Base-by-base conservation (phyloP, 2,329 filamentous ascomycete species). In the Apiospora malaysiana region DNA sequence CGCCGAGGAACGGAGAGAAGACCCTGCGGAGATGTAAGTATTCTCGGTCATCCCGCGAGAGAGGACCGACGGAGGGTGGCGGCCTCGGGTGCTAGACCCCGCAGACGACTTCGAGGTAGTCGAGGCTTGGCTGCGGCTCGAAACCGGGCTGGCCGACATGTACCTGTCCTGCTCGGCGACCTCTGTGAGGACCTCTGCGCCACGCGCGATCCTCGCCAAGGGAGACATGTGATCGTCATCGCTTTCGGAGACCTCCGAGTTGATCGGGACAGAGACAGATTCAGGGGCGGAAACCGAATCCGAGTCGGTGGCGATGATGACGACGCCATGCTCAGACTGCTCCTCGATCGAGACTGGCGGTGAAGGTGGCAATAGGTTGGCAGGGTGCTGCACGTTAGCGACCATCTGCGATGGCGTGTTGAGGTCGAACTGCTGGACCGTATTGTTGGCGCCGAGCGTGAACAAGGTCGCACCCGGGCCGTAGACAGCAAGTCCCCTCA, bases 391-490 rank as follows among this genome's bases (percentile, higher is more conserved):
- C 16, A 96, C 92, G 78, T 94, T 95, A 73, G 92, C 91, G 40
- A 98, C 93, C 85, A 98, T 90, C 78, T 90, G 85, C 16, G 93
- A 89, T 9, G 92, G 90, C 10, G 93, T 93, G 77, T 97, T 97
- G 59, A 98, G 86, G 79, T 98, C 95, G 79, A 97, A 98, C 80
- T 99, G 96, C 81, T 98, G 95, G 2, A 97, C 92, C 3, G 94
- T 96, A 78, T 95, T 92, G 76, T 95, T 94, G 51, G 92, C 91
- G 1, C 95, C 94, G 23, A 98, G 84, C 0, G 95, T 98, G 82
- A 99, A 99, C 32, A 99, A 87, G 8, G 90, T 93, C n/a, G 95
- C 95, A 8, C 93, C 94, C 0, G 95, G 92, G 1, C 95, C 96
- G 80, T 96, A 97, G 72, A 95, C 92, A 63, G 95, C 92, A 59